These are phyloP conservation scores for Eragrostis tef DNA, from an alignment of 202 grass and related monocot genomes.

Conservation along the genomic window DNA sequence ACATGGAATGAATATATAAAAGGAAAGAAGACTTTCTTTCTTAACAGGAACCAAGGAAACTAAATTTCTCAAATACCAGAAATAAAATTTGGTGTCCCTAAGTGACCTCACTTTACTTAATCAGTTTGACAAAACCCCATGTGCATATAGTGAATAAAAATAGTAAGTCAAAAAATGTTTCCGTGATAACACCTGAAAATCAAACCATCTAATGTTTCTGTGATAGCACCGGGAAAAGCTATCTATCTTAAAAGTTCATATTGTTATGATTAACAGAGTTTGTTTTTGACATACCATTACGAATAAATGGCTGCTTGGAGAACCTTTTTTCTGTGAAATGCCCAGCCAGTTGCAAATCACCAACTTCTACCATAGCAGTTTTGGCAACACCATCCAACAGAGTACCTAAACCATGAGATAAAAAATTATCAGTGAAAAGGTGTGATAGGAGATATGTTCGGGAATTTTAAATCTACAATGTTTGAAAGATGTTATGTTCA, in stretches of 20 bases:
- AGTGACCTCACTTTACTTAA: slow-evolving; percentile 16
- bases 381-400: slow-evolving; percentile 74
- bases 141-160: slow-evolving; percentile 28
- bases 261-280: slow-evolving; percentile 39
- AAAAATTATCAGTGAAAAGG: slow-evolving; percentile 37
- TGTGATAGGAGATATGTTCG: slow-evolving; percentile 3
- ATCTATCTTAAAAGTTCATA: not conserved
- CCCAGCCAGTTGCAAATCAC: slow-evolving; percentile 62
- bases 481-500: too few relatives aligned
- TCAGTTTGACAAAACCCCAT: slow-evolving; percentile 26
- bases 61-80: not conserved
- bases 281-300: slow-evolving; percentile 63
- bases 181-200: not conserved
- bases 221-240: slow-evolving; percentile 7
- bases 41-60: not conserved
- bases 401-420: slow-evolving; percentile 57
- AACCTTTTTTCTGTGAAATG: slow-evolving; percentile 76
- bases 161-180: slow-evolving; percentile 14
- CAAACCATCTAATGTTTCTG: not conserved
- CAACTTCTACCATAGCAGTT: slow-evolving; percentile 85
- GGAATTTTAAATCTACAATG: slow-evolving; percentile 16
- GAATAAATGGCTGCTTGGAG: slow-evolving; percentile 68
- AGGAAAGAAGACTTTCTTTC: not conserved
- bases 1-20: too few relatives aligned
- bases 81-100: not conserved